phyloP scores from a whole-genome alignment of 768 basidiomycete species.

The Boletus tomentosulus region DNA sequence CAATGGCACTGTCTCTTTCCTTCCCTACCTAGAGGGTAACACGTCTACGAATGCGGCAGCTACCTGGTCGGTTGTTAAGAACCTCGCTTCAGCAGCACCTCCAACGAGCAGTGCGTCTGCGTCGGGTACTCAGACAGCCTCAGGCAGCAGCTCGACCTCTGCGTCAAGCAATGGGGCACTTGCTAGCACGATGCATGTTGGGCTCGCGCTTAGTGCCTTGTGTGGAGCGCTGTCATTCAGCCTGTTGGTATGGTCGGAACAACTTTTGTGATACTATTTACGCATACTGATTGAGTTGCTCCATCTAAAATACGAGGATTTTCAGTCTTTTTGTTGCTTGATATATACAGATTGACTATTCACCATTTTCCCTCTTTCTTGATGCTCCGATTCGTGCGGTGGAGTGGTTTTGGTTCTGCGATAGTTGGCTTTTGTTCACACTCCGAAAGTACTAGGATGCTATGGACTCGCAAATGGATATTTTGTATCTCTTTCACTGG shows the following conservation, averaged over 20 bases:
- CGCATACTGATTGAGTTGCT: neutral
- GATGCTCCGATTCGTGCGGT: neutral
- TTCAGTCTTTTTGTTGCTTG: neutral
- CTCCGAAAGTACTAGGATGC: neutral
- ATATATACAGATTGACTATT: neutral
- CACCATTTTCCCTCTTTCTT: neutral
- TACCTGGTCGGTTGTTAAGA: constrained; percentile 45
- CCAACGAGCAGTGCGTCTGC: constrained; percentile 21
- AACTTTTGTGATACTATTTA: constrained; percentile 6
- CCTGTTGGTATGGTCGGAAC: constrained; percentile 2
- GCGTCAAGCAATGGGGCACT: constrained; percentile 13
- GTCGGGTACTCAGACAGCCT: constrained; percentile 16
- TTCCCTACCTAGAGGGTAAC: constrained; percentile 52
- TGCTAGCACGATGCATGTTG: constrained; percentile 10
- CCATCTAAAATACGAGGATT: neutral
- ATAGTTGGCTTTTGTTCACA: neutral
- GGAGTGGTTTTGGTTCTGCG: no score
- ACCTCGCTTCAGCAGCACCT: constrained; percentile 44
- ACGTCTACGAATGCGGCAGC: constrained; percentile 41
- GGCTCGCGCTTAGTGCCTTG: constrained; percentile 9
- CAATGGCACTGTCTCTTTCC: constrained; percentile 54
- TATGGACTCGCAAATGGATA: neutral
- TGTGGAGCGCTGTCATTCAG: constrained; percentile 2
- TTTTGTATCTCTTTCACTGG: neutral
- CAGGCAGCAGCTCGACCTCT: constrained; percentile 16